Evolutionary conservation across 2,329 filamentous ascomycete genomes (phyloP).

Genomic region (Talaromyces marneffei): DNA sequence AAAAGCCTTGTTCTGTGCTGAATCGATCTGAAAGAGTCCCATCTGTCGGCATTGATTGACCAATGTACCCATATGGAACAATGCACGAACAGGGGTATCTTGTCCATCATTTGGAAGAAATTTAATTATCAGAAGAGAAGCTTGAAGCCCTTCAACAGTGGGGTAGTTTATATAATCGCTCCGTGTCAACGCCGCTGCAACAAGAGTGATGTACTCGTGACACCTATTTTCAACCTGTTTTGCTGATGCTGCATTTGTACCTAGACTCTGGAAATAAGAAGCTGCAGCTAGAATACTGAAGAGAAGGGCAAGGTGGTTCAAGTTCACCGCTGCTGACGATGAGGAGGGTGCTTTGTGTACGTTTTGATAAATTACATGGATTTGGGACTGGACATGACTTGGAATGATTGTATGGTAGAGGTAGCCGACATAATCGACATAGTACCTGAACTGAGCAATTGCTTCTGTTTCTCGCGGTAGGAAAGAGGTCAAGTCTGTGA

Average conservation of each 20-base stretch:
- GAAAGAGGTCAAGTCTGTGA: conserved; percentile 18
- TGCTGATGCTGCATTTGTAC: conserved; percentile 18
- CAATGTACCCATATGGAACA: conserved; percentile 23
- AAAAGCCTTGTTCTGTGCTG: conserved; percentile 17
- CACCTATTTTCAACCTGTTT: conserved; percentile 16
- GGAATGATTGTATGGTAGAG: conserved; percentile 34
- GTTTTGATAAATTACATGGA: conserved; percentile 27
- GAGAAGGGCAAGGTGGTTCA: conserved; percentile 28
- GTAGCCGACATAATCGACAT: conserved; percentile 29
- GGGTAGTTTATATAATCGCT: conserved; percentile 27
- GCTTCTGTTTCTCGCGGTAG: conserved; percentile 29
- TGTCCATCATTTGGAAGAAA: conserved; percentile 24
- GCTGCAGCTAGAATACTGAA: conserved; percentile 31
- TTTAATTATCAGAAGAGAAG: conserved; percentile 26
- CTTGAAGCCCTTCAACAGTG: conserved; percentile 30
- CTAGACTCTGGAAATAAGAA: conserved; percentile 22
- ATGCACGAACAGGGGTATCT: conserved; percentile 19
- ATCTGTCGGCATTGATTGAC: conserved; percentile 31
- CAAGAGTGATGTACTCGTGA: conserved; percentile 25
- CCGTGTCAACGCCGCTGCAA: conserved; percentile 29
- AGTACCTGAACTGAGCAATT: conserved; percentile 27
- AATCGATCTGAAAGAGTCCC: conserved; percentile 33
- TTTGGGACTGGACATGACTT: conserved; percentile 19
- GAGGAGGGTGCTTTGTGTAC: conserved; percentile 14
- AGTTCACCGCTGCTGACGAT: conserved; percentile 16